Base-by-base conservation (phyloP, 306 rosid species). In the Bauhinia variegata region DNA sequence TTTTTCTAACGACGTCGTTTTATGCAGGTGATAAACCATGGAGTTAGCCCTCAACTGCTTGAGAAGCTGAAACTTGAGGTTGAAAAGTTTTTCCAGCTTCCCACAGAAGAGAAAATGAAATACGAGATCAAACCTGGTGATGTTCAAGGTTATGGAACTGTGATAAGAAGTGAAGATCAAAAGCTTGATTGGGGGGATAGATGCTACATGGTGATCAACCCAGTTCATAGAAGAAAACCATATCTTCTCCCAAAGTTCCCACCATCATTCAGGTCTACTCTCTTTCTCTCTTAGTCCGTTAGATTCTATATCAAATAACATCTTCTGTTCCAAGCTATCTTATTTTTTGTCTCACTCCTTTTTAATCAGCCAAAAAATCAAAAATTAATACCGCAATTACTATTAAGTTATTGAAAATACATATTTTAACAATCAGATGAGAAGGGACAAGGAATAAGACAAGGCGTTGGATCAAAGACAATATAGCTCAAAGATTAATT, bases 171-270 rank as follows among this genome's bases (percentile, higher is more conserved):
- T 11, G 53, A 81, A 23, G 81, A 87, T 59, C 88, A 88, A 67
- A 91, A 87, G 49, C 88, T 85, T 15, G 97, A 91, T 14, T 91
- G 96, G 97, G 86, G 96, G 4, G 91, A 88, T n/a, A 86, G 96
- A 64, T 55, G 88, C 41, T 91, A 41, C 71, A 72, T 87, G 66
- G 55, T 64, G 4, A 57, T 73, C 43, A 88, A 91, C 74, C 97
- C 97, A 41, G 11, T 85, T 30, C 44, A 43, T 5, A 64, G 68
- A 60, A 85, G 96, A 79, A 81, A 83, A 28, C 79, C 96, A 1
- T 18, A 88, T 65, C 93, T 91, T 33, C 68, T 91, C 33, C 80
- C 89, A 0, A 32, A 76, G 58, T 78, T 91, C 30, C 88, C 95
- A 46, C 9, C 73, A 39, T 71, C 87, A 16, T 69, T 88, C 5